Percentiles rank a stretch among this genome's conserved stretches.
phyloP scores from a whole-genome alignment of 768 basidiomycete species.

The Pisolithus albus region DNA sequence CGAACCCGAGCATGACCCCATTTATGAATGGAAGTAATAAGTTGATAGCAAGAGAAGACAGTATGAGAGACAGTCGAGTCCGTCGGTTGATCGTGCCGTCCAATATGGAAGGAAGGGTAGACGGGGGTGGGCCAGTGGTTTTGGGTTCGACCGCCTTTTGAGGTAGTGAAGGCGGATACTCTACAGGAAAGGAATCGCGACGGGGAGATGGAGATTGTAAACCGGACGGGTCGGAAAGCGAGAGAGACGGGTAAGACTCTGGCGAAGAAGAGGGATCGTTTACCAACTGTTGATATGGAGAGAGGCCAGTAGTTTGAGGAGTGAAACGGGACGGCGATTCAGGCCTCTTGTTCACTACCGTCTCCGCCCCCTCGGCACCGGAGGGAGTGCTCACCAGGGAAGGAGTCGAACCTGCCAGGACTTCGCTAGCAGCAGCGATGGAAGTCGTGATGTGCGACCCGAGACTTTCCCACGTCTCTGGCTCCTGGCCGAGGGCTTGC shows the following conservation, averaged over 20 bases:
- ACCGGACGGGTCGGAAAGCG: constrained; percentile 59
- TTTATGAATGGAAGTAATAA: constrained; percentile 84
- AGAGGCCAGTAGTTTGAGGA: constrained; percentile 8
- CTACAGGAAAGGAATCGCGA: constrained; percentile 14
- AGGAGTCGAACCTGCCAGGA: constrained; percentile 12
- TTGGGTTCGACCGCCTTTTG: constrained; percentile 18
- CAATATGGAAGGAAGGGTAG: constrained; percentile 65
- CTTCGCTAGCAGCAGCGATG: constrained; percentile 12
- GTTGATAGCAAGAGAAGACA: constrained; percentile 78
- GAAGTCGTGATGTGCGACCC: constrained; percentile 23
- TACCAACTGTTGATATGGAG: constrained; percentile 62
- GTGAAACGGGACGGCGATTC: constrained; percentile 14
- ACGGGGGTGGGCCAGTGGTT: constrained; percentile 25
- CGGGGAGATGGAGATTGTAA: constrained; percentile 39
- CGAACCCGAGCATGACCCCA: constrained; percentile 95
- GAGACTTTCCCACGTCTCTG: constrained; percentile 16
- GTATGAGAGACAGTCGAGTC: constrained; percentile 60
- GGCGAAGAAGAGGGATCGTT: constrained; percentile 54
- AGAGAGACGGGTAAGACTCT: constrained; percentile 67
- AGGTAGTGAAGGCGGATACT: constrained; percentile 6
- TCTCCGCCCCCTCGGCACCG: constrained; percentile 25
- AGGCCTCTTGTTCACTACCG: constrained; percentile 33
- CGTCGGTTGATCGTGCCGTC: constrained; percentile 58
- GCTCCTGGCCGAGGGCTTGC: constrained; percentile 20
- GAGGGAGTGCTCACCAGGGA: constrained; percentile 27